Percentiles rank a stretch among this genome's conserved stretches.
Evolutionary conservation across 2,329 filamentous ascomycete genomes (phyloP).

Genomic region (Diplodia seriata): DNA sequence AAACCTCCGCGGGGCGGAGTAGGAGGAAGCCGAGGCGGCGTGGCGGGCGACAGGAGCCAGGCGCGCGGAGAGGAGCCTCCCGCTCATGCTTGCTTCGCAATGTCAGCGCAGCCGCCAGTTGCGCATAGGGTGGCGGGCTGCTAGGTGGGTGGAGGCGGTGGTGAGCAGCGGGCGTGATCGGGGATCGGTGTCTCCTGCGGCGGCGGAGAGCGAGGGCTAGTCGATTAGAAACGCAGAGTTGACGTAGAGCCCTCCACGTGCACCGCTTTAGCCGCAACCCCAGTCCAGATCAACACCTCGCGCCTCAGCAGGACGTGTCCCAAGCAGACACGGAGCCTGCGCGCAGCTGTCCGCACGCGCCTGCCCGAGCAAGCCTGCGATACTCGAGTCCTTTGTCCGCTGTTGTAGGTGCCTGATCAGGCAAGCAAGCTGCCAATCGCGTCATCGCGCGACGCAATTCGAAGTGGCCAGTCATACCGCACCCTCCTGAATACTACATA

Average conservation of each 20-base stretch:
- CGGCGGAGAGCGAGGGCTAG: conserved; percentile 13
- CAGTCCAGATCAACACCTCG: conserved; percentile 3
- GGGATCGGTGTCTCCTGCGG: conserved; percentile 14
- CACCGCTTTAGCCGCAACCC: conserved; percentile 28
- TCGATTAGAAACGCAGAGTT: conserved; percentile 1
- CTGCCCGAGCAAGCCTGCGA: background rate
- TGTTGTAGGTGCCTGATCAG: conserved; percentile 15
- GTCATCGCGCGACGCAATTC: conserved; percentile 32
- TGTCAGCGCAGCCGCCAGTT: conserved; percentile 29
- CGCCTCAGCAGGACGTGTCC: background rate
- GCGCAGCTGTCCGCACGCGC: background rate
- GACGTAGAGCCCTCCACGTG: conserved; percentile 32
- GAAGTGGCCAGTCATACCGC: conserved; percentile 27
- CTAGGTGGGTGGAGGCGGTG: conserved; percentile 3
- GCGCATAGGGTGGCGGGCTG: conserved; percentile 16
- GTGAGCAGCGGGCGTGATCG: conserved; percentile 26
- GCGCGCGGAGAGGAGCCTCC: conserved; percentile 77
- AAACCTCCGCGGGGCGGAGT: conserved; percentile 60
- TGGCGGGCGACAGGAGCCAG: conserved; percentile 71
- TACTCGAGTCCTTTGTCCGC: conserved; percentile 15
- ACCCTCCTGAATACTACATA: conserved; percentile 26
- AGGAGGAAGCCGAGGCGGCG: conserved; percentile 35
- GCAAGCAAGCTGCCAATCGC: conserved; percentile 31
- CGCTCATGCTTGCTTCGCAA: conserved; percentile 62
- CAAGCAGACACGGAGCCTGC: background rate